These are phyloP conservation scores for Cymbopogon flexuosus DNA, from an alignment of 202 grass and related monocot species.

Conservation along the genomic window DNA sequence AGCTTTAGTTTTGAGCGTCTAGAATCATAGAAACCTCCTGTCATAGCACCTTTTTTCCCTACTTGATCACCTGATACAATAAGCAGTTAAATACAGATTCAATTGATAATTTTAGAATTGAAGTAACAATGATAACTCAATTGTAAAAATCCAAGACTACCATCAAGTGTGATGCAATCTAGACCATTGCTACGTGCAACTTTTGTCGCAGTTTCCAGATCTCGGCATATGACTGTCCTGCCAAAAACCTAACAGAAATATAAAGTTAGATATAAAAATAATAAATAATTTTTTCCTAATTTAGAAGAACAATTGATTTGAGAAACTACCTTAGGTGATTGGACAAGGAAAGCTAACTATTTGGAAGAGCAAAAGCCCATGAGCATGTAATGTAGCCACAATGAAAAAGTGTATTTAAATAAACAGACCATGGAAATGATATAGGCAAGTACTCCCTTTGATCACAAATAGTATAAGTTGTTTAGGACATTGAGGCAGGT, in stretches of 20 bases:
- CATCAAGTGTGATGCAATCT: slow-evolving; percentile 98
- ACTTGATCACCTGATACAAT: slow-evolving; percentile 86
- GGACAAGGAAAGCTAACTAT: slow-evolving; percentile 12
- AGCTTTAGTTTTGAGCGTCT: slow-evolving; percentile 91
- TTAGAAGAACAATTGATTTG: not conserved
- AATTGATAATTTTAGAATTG: slow-evolving; percentile 29
- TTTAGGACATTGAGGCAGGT: not conserved
- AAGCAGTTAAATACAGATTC: slow-evolving; percentile 16
- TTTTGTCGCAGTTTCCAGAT: slow-evolving; percentile 86
- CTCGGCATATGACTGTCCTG: slow-evolving; percentile 93
- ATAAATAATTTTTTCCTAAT: not conserved
- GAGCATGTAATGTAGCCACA: slow-evolving; percentile 12
- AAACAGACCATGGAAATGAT: slow-evolving; percentile 6
- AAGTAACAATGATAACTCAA: slow-evolving; percentile 15
- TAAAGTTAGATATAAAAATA: slow-evolving; percentile 13
- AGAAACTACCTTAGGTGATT: slow-evolving; percentile 30
- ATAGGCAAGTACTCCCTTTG: not conserved
- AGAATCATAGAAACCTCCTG: slow-evolving; percentile 96
- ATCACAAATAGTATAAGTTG: not conserved
- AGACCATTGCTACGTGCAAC: slow-evolving; percentile 79
- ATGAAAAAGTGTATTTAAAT: not conserved
- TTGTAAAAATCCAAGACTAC: slow-evolving; percentile 37
- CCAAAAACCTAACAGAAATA: slow-evolving; percentile 82
- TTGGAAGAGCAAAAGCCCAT: not conserved
- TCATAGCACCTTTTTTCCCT: slow-evolving; percentile 97